phyloP scores from a whole-genome alignment of 176 grass and related monocot genomes.

The Phragmites australis region DNA sequence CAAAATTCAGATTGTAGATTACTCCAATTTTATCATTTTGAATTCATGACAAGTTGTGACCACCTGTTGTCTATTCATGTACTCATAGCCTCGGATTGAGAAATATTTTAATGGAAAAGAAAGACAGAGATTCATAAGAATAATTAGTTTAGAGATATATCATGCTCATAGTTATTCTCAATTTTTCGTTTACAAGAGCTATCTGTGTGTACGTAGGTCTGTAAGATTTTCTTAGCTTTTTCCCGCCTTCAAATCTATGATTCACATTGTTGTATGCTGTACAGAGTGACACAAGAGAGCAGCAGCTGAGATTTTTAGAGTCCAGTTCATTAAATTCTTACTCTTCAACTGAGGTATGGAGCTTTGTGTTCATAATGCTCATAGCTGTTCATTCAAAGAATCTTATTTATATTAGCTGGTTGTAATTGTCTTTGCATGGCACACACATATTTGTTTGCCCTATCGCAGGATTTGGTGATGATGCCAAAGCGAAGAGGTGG shows the following conservation, averaged over 20 bases:
- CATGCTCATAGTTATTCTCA: neutral
- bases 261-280: slow-evolving; percentile 10
- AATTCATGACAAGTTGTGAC: neutral
- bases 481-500: slow-evolving; percentile 88
- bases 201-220: neutral
- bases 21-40: neutral
- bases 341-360: slow-evolving; percentile 64
- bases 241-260: neutral
- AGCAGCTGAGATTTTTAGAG: slow-evolving; percentile 71
- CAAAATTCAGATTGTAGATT: neutral
- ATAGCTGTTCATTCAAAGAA: neutral
- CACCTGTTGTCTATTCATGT: neutral
- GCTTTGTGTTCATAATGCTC: slow-evolving; percentile 18
- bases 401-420: slow-evolving; percentile 20
- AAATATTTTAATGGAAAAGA: slow-evolving; percentile 22
- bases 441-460: slow-evolving; percentile 26
- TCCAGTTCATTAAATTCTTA: slow-evolving; percentile 68
- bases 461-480: slow-evolving; percentile 69
- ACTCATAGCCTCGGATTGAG: neutral
- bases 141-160: neutral
- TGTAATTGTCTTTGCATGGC: slow-evolving; percentile 24
- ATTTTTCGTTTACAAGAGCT: neutral
- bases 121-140: neutral
- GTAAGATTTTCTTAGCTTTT: slow-evolving; percentile 5
- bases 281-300: slow-evolving; percentile 75